These are phyloP conservation scores for Wickerhamomyces sp. DNA, from an alignment of 1,139 yeast species.

Conservation along the genomic window DNA sequence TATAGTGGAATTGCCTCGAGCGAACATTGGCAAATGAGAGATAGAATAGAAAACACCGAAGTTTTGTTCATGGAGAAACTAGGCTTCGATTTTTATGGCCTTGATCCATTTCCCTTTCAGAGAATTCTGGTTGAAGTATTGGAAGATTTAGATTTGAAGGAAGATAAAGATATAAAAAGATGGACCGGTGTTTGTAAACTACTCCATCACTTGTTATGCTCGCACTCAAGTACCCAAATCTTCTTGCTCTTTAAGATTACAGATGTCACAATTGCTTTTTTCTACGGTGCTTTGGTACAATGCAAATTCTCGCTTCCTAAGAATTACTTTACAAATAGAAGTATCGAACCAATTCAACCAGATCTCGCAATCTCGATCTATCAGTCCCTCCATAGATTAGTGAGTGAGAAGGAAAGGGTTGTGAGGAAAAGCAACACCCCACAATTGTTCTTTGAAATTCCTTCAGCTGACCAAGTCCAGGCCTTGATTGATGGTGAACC, in stretches of 20 bases:
- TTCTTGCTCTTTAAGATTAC: slow-evolving; percentile 8
- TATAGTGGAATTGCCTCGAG: background rate
- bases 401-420: background rate
- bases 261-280: slow-evolving; percentile 4
- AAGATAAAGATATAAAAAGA: background rate
- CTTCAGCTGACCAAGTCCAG: background rate
- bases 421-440: too few relatives aligned
- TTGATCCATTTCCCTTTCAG: slow-evolving; percentile 13
- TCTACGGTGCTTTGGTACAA: slow-evolving; percentile 3
- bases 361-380: background rate
- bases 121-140: background rate
- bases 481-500: background rate
- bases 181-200: background rate
- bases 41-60: slow-evolving; percentile 13
- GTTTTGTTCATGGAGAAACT: slow-evolving; percentile 17
- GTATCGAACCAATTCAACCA: background rate
- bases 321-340: slow-evolving; percentile 7
- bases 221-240: slow-evolving; percentile 6
- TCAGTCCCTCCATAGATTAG: background rate
- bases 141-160: background rate
- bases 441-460: background rate
- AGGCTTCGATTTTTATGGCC: slow-evolving; percentile 19
- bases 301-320: slow-evolving; percentile 8
- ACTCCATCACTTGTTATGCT: background rate
- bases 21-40: slow-evolving; percentile 13